These are phyloP conservation scores for Hippophae gyantsensis DNA, from an alignment of 306 rosid genomes.

Conservation along the genomic window DNA sequence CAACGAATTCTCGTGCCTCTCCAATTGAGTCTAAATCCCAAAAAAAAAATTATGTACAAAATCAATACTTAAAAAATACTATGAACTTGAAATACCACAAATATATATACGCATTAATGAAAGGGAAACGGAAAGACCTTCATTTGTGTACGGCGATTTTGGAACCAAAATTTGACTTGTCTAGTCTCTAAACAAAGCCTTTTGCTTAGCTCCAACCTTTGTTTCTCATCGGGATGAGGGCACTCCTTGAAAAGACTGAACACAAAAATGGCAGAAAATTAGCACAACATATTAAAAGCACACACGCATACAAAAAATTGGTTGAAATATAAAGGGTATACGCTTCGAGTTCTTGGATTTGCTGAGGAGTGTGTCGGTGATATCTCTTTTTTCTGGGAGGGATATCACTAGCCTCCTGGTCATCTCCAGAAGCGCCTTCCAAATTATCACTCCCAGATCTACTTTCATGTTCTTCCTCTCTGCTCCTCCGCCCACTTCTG, in stretches of 20 bases:
- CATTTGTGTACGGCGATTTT: conserved; percentile 96
- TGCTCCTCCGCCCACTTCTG: conserved; percentile 51
- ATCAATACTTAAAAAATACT: neutral
- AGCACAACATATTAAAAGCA: neutral
- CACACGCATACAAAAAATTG: neutral
- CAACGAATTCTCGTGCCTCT: conserved; percentile 78
- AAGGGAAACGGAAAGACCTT: conserved; percentile 35
- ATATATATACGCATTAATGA: neutral
- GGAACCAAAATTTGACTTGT: conserved; percentile 98
- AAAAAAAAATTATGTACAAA: neutral
- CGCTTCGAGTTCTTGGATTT: conserved; percentile 97
- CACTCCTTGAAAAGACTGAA: conserved; percentile 79
- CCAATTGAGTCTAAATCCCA: conserved; percentile 74
- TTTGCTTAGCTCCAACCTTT: conserved; percentile 70
- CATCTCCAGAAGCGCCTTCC: conserved; percentile 92
- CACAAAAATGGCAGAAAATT: neutral
- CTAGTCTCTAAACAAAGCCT: conserved; percentile 75
- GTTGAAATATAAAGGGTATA: conserved; percentile 5
- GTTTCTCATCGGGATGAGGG: conserved; percentile 98
- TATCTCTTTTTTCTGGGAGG: conserved; percentile 74
- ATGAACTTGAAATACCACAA: too few relatives aligned
- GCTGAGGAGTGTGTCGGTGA: conserved; percentile 98
- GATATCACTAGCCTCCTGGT: conserved; percentile 73
- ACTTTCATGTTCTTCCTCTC: conserved; percentile 86
- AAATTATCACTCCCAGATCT: conserved; percentile 94